Evolutionary conservation across 75 land plant genomes (phyloP), one percentile per base, ranked within the genome.

Genomic region (Pinus albicaulis): DNA sequence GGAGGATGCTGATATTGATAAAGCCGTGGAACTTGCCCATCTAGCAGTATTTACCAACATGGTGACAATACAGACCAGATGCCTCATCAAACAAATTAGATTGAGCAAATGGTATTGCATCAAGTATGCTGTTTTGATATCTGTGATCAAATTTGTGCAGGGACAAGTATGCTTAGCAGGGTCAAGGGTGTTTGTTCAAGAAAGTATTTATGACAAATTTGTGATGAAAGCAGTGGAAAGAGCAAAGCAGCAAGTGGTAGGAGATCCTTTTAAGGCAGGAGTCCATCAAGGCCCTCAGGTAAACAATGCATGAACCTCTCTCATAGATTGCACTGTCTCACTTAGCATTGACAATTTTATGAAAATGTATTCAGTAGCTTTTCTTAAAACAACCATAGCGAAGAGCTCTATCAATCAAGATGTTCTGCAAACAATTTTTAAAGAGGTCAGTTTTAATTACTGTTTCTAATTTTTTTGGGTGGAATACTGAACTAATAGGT

Each of bases 221-320:
- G 55, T 83, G 59, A 59, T 17, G 28, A 83, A 69, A 75, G 63
- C 65, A 14, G 34, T 44, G 31, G 71, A 65, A 52, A 56, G 34
- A 20, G 82, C 83, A 11, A 64, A 70, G 26, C 55, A 55, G 61
- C 59, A 52, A 24, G 77, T 79, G 38, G 56, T 79, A 0, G 82
- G 82, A 1, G 84, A 83, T 22, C 79, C 84, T 15, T 83, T 83
- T 38, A 52, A 75, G 53, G 11, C 31, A 66, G 83, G 77, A 14
- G 82, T 75, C 19, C 73, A 79, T 23, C 82, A 79, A 20, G 84
- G 84, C 16, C 84, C 84, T 15, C 77, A 77, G 77, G 84, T 82
- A 70, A 34, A 22, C 1, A 28, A 28, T 28, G 28, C 28, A 28
- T 28, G 28, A 0, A 28, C 28, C 28, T 28, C 1, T 28, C 28